A percentile compares a stretch with the other conserved stretches of the same genome.
Conservation (phyloP, 495 filamentous ascomycete species). For the Hypoxylon lienhwacheense region DNA sequence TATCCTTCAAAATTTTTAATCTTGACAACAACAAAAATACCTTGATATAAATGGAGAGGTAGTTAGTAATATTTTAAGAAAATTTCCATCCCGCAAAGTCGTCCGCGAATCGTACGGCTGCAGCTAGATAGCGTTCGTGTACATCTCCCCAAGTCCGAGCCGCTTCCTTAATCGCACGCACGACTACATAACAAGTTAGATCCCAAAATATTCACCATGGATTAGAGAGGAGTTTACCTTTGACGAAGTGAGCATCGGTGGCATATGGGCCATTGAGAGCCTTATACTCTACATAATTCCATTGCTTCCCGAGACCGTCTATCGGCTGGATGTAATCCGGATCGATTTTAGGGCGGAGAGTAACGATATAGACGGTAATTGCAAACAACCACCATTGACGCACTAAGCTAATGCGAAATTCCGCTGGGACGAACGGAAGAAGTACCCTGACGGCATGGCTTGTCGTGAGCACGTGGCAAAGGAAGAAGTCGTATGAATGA, state of each 20-base stretch:
- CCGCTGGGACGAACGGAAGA: conserved; percentile 72
- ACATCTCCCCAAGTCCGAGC: conserved; percentile 83
- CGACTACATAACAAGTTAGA: conserved; percentile 45
- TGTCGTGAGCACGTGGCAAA: conserved; percentile 77
- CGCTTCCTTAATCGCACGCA: conserved; percentile 73
- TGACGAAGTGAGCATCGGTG: conserved; percentile 80
- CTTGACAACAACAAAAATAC: no score
- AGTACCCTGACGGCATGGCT: conserved; percentile 86
- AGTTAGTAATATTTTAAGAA: no score
- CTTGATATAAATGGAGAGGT: no score
- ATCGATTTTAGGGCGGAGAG: conserved; percentile 70
- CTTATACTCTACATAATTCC: conserved; percentile 72
- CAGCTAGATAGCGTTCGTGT: conserved; percentile 72
- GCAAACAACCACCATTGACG: conserved; percentile 88
- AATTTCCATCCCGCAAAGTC: conserved; percentile 75
- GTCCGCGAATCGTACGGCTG: conserved; percentile 76
- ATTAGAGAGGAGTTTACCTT: conserved; percentile 50
- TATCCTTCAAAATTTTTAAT: not conserved
- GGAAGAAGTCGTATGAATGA: conserved; percentile 78
- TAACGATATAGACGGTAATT: conserved; percentile 73
- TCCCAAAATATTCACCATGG: not conserved
- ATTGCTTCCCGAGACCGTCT: conserved; percentile 64
- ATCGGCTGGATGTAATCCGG: conserved; percentile 62
- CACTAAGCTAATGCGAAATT: conserved; percentile 71
- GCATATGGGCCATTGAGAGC: conserved; percentile 65